Evolutionary conservation across 2,329 filamentous ascomycete species (phyloP).

Genomic region (Talaromyces amestolkiae): DNA sequence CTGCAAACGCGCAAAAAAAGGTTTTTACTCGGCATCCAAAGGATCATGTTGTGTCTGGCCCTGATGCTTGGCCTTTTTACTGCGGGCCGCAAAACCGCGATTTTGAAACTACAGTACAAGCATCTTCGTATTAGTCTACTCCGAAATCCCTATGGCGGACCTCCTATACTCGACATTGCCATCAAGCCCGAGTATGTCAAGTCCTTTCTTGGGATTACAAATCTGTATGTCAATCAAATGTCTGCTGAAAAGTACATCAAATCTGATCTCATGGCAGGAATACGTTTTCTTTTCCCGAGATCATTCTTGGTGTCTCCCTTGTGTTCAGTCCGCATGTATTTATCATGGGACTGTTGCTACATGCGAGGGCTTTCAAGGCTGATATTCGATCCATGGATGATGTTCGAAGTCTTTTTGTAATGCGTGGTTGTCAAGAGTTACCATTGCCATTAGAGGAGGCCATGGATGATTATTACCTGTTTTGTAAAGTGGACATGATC

Average conservation of each 20-base stretch:
- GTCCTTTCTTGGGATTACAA: constrained; percentile 25
- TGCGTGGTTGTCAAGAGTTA: constrained; percentile 23
- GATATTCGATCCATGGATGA: constrained; percentile 23
- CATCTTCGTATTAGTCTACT: constrained; percentile 24
- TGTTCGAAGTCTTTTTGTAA: constrained; percentile 23
- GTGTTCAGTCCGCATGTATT: constrained; percentile 24
- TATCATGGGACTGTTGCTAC: constrained; percentile 27
- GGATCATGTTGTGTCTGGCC: constrained; percentile 23
- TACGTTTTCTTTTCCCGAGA: background rate
- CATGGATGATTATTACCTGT: constrained; percentile 28
- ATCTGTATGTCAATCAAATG: constrained; percentile 22
- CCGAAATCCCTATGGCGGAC: constrained; percentile 22
- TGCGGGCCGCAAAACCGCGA: constrained; percentile 22
- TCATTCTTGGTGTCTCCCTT: constrained; percentile 16
- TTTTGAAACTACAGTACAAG: constrained; percentile 25
- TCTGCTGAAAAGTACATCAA: background rate
- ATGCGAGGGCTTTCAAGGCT: constrained; percentile 20
- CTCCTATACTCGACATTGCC: constrained; percentile 23
- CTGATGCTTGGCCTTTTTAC: constrained; percentile 25
- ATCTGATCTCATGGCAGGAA: constrained; percentile 6
- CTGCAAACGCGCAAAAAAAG: constrained; percentile 23
- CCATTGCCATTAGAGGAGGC: constrained; percentile 24
- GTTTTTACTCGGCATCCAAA: constrained; percentile 25
- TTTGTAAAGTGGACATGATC: constrained; percentile 23
- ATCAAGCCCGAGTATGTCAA: constrained; percentile 25